Base-by-base conservation (phyloP, 768 basidiomycete species). In the Nevesoporus exiguus region DNA sequence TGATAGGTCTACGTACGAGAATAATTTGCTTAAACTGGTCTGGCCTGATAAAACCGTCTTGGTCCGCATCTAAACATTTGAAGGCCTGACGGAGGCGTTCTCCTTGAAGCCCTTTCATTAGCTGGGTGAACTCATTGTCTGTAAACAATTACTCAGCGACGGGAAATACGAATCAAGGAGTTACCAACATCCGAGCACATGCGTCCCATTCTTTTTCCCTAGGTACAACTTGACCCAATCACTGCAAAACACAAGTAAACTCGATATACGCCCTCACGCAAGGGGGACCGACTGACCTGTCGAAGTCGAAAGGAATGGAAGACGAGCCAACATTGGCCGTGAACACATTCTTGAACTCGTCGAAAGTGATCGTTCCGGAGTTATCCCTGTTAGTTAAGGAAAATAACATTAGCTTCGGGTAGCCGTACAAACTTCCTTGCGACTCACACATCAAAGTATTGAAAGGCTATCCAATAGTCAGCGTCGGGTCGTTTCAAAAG, bases 81-180 rank as follows among this genome's bases (percentile, higher is more conserved):
- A 98, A 99, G 24, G 94, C 89, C 74, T 99, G 97, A 56, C 97
- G 89, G 51, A 99, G 77, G 30, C 97, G 86, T 73, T 99, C 97
- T 66, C 95, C 97, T 75, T 98, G 97, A 52, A 98, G 81, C 40
- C 94, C 96, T 73, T 98, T 98, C 93, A 99, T 97, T 55, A 98
- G 76, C 74, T 98, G 95, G 29, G 94, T 97, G 74, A 98, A 98
- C 72, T 98, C 95, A 68, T 90, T 90, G 75, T 95, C 90, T 93
- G 61, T 9, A 43, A 47, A 57, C 36, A 5, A 17, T 22, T 37
- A 33, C 37, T 65, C 48, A 67, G 54, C 17, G 14, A 27, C 13
- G 39, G 24, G 19, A 41, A 44, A 53, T 21, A 10, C 45, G 22
- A 29, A 25, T 41, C 7, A 3, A 30, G 57, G 25, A 24, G 21